Base-by-base conservation (phyloP, 306 rosid genomes). In the Prunus dulcis region DNA sequence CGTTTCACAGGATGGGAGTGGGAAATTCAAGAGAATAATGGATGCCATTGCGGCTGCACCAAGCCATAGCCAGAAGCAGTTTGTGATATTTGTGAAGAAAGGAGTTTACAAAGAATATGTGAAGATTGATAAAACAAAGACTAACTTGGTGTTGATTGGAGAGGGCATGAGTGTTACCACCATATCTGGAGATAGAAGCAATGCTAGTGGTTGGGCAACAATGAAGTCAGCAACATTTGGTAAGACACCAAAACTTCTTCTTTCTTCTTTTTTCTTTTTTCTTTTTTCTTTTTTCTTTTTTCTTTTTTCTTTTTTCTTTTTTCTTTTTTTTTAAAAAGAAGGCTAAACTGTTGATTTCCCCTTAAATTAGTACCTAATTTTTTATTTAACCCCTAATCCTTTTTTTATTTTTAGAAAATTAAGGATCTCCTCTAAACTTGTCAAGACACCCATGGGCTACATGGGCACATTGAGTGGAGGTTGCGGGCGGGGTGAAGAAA, bases 61-160 rank as follows among this genome's bases (percentile, higher is more conserved):
- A 12, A 46, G 27, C 25, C 22, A 34, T 41, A 25, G 74, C 68
- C 57, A 25, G 27, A 2, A 43, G 51, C 65, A 15, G 5, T 23
- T 53, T 12, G 80, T 43, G 25, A 57, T 76, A 22, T 56, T 66
- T 46, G 46, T 67, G 17, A 76, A 67, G 68, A 67, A 38, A 25
- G 80, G 80, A 23, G 34, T 76, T 22, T 67, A 76, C 22, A 38
- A 9, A 28, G 79, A 76, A 23, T 22, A 76, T 23, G 80, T 67
- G 13, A 19, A 67, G 5, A 68, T 76, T 6, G 49, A 38, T 18
- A 6, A 18, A 4, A 6, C 47, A 5, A 67, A 55, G 58, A 55
- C 49, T 11, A 76, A 76, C 30, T 27, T 67, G 60, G 60, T 56
- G 2, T 23, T 76, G 67, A 67, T 76, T 9, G 73, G 79, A 10